These are phyloP conservation scores for Phytophthora quininea DNA, from an alignment of 352 stramenopile genomes.

Conservation along the genomic window DNA sequence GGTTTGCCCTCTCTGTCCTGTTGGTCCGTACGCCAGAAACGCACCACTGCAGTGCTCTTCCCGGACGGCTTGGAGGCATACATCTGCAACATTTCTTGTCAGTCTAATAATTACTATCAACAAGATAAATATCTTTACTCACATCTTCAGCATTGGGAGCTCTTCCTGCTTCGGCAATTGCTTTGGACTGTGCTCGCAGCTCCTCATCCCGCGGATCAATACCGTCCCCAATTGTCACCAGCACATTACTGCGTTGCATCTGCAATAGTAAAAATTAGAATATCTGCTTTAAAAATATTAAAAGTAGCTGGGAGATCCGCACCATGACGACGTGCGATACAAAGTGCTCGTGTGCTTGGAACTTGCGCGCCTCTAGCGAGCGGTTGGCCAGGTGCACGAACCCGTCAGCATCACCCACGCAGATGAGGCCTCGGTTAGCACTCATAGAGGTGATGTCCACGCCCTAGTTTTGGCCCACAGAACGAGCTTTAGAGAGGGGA, in stretches of 20 bases:
- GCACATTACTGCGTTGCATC: constrained; percentile 90
- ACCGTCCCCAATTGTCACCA: constrained; percentile 86
- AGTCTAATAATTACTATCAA: neutral
- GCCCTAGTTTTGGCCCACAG: constrained; percentile 41
- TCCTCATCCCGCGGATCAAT: constrained; percentile 85
- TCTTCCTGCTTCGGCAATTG: constrained; percentile 75
- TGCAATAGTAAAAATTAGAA: constrained; percentile 24
- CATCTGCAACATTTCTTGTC: constrained; percentile 39
- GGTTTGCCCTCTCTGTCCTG: constrained; percentile 86
- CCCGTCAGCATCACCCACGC: constrained; percentile 83
- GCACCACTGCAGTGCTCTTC: constrained; percentile 77
- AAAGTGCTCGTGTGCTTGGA: constrained; percentile 86
- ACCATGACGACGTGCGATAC: constrained; percentile 91
- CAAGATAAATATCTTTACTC: constrained; percentile 11
- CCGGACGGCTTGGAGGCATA: constrained; percentile 70
- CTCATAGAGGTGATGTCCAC: constrained; percentile 89
- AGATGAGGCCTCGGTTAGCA: constrained; percentile 86
- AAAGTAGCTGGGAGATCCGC: neutral
- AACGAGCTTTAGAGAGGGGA: constrained; percentile 14
- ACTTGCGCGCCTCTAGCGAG: constrained; percentile 82
- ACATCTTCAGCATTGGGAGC: constrained; percentile 65
- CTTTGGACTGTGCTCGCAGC: constrained; percentile 78
- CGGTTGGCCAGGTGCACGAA: constrained; percentile 87
- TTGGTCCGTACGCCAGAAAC: constrained; percentile 89
- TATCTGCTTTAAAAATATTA: neutral